Conservation (phyloP, 352 stramenopile species). For the Phytophthora hibernalis region DNA sequence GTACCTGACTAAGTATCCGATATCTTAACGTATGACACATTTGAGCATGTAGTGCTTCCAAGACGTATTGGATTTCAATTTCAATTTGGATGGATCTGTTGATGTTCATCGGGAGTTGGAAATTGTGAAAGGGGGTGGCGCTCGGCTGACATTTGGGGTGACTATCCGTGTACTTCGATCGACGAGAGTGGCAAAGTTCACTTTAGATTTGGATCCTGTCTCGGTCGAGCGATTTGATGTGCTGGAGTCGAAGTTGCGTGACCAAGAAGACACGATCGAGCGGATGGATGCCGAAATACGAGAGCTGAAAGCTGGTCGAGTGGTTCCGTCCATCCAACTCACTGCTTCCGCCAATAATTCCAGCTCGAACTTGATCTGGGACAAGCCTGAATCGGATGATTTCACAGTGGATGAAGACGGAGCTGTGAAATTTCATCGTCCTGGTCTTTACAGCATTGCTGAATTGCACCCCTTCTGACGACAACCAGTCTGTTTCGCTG, state of each 20-base stretch:
- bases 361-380: slow-evolving; percentile 1
- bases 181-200: slow-evolving; percentile 7
- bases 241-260: slow-evolving; percentile 23
- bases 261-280: slow-evolving; percentile 9
- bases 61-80: not conserved
- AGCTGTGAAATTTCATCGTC: not conserved
- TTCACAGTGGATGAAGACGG: not conserved
- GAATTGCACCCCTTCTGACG: not conserved
- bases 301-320: not conserved
- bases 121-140: not conserved
- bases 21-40: not conserved
- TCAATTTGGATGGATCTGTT: not conserved
- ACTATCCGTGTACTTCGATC: slow-evolving; percentile 13
- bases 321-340: not conserved
- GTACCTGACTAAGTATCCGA: not conserved
- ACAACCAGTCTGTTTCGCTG: not conserved
- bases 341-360: not conserved
- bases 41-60: slow-evolving; percentile 1
- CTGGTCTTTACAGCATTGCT: not conserved
- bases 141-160: not conserved
- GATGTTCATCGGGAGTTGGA: not conserved
- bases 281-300: no score
- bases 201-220: slow-evolving; percentile 26
- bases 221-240: slow-evolving; percentile 27
- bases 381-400: not conserved